Conservation (phyloP, 441 rosid genomes). For the Flueggea neowawraea region DNA sequence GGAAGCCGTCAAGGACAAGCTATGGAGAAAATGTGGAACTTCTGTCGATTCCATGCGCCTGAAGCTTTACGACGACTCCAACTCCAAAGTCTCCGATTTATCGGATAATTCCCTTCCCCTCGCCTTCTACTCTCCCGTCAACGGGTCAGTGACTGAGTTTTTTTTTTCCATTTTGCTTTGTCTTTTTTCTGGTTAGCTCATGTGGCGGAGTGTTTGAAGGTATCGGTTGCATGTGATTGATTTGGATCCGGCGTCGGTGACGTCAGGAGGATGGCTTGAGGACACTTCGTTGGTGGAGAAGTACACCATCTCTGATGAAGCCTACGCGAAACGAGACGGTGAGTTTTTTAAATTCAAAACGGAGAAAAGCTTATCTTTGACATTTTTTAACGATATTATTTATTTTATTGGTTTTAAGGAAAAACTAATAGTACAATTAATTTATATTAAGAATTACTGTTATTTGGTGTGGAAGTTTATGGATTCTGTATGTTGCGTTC, state of each 20-base stretch:
- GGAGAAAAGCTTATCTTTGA: too few species aligned
- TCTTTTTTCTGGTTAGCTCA: not conserved
- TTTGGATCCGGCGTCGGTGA: slow-evolving; percentile 87
- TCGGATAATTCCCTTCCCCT: slow-evolving; percentile 58
- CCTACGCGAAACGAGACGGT: slow-evolving; percentile 75
- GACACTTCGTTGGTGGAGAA: slow-evolving; percentile 90
- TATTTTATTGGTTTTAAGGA: too few species aligned
- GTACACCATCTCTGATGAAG: slow-evolving; percentile 84
- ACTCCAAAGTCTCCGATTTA: slow-evolving; percentile 52
- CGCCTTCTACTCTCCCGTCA: slow-evolving; percentile 76
- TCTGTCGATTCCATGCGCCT: slow-evolving; percentile 68
- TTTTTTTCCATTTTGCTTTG: not conserved
- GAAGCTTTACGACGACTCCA: slow-evolving; percentile 79
- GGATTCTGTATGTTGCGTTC: too few species aligned
- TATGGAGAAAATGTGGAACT: slow-evolving; percentile 92
- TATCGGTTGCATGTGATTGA: slow-evolving; percentile 75
- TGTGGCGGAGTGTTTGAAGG: slow-evolving; percentile 28
- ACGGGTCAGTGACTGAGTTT: slow-evolving; percentile 48
- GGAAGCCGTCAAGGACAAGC: slow-evolving; percentile 89
- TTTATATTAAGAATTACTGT: too few species aligned
- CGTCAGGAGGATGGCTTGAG: slow-evolving; percentile 97
- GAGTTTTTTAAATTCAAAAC: slow-evolving; percentile 6
- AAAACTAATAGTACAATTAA: too few species aligned
- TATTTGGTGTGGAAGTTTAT: too few species aligned
- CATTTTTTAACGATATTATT: too few species aligned